Percentiles rank a stretch among this genome's conserved stretches.
phyloP scores from a whole-genome alignment of 441 rosid genomes.

The Iberis amara region DNA sequence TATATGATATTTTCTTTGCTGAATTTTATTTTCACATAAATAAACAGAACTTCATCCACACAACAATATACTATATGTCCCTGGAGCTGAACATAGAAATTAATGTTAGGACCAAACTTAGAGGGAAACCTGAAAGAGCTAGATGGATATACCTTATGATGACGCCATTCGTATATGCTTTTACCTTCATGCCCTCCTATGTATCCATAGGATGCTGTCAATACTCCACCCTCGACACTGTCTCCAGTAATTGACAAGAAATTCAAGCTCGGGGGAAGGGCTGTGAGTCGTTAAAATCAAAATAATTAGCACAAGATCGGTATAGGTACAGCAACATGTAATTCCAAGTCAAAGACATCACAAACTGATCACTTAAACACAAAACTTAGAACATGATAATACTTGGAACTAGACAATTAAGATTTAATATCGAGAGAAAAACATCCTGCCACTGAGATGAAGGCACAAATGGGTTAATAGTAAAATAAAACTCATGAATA shows the following conservation, averaged over 20 bases:
- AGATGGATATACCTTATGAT: constrained; percentile 69
- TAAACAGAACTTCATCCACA: neutral
- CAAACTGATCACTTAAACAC: constrained; percentile 9
- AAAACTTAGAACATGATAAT: too few species aligned
- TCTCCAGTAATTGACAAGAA: constrained; percentile 95
- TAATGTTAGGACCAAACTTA: constrained; percentile 7
- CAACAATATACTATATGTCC: neutral
- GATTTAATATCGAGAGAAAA: constrained; percentile 2
- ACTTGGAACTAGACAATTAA: constrained; percentile 1
- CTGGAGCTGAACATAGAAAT: constrained; percentile 13
- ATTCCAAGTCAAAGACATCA: constrained; percentile 8
- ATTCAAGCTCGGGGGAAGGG: constrained; percentile 94
- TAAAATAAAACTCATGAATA: too few species aligned
- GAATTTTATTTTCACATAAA: constrained; percentile 6
- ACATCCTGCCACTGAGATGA: too few species aligned
- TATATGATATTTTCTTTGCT: neutral
- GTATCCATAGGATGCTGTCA: constrained; percentile 97
- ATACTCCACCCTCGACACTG: constrained; percentile 65
- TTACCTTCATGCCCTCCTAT: constrained; percentile 97
- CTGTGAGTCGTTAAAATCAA: constrained; percentile 40
- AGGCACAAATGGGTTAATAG: too few species aligned
- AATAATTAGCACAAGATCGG: constrained; percentile 4
- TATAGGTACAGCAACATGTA: neutral
- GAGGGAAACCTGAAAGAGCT: constrained; percentile 14
- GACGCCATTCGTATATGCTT: constrained; percentile 83